Evolutionary conservation across 176 grass and related monocot genomes (phyloP).

Genomic region (Carex parvula): DNA sequence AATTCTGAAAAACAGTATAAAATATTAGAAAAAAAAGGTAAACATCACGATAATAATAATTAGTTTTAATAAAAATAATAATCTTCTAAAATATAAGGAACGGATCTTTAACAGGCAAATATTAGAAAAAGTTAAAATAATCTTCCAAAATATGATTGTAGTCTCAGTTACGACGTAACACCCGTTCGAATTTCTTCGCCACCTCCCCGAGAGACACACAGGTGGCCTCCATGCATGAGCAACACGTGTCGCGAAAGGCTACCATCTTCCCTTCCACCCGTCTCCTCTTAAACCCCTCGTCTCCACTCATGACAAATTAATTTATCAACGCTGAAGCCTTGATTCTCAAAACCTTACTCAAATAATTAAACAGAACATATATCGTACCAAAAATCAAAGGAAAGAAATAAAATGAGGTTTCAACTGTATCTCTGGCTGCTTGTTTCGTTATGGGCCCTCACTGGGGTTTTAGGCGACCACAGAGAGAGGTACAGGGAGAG

Average conservation of each 20-base stretch:
- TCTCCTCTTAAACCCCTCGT: constrained; percentile 30
- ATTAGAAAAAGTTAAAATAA: no score
- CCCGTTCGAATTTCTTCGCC: constrained; percentile 3
- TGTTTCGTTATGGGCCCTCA: constrained; percentile 17
- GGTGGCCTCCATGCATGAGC: constrained; percentile 28
- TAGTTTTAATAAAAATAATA: neutral
- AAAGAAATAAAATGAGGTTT: neutral
- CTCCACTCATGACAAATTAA: neutral
- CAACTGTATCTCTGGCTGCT: constrained; percentile 28
- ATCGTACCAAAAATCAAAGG: neutral
- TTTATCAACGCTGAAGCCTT: neutral
- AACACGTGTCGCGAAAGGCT: constrained; percentile 42
- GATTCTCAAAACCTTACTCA: neutral
- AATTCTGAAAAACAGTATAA: neutral
- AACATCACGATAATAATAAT: neutral
- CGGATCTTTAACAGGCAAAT: neutral
- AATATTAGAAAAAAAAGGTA: neutral
- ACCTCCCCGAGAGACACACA: constrained; percentile 9
- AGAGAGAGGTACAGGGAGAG: constrained; percentile 20
- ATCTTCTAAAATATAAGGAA: neutral
- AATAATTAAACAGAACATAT: neutral
- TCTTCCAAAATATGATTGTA: no score
- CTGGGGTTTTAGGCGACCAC: constrained; percentile 19
- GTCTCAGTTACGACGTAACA: no score
- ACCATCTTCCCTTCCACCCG: constrained; percentile 20